These are phyloP conservation scores for Globisporangium yorkense DNA, from an alignment of 352 stramenopile genomes.

Conservation along the genomic window DNA sequence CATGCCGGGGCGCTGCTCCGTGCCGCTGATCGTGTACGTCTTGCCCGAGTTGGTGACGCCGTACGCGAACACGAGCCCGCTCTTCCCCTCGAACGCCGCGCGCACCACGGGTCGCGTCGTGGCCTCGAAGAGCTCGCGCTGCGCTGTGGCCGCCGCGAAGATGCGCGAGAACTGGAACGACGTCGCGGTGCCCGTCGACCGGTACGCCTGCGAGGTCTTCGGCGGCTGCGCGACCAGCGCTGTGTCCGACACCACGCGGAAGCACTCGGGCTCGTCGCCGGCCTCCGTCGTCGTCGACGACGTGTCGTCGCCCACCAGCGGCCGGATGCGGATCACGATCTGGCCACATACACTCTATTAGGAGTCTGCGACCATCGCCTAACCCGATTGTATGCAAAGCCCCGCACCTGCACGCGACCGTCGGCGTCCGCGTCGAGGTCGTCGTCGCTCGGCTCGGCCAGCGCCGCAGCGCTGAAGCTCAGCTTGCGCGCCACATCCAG, in stretches of 20 bases:
- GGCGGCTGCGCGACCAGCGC: slow-evolving; percentile 57
- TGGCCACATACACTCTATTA: slow-evolving; percentile 13
- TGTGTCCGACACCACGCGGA: slow-evolving; percentile 61
- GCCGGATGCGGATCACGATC: slow-evolving; percentile 69
- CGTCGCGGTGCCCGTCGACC: slow-evolving; percentile 66
- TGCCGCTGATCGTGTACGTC: slow-evolving; percentile 97
- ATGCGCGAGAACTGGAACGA: slow-evolving; percentile 83
- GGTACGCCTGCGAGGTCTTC: slow-evolving; percentile 70
- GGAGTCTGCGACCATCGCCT: not conserved
- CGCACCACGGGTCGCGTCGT: slow-evolving; percentile 90
- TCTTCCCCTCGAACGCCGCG: slow-evolving; percentile 78
- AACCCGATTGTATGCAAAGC: not conserved
- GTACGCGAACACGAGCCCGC: slow-evolving; percentile 95
- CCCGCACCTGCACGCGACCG: not conserved
- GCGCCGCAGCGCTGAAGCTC: slow-evolving; percentile 47
- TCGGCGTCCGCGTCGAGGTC: not conserved
- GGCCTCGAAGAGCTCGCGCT: slow-evolving; percentile 90
- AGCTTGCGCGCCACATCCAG: slow-evolving; percentile 51
- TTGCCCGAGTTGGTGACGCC: slow-evolving; percentile 99
- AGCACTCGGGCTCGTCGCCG: slow-evolving; percentile 34
- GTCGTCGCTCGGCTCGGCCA: not conserved
- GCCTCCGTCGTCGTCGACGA: slow-evolving; percentile 1
- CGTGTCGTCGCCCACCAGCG: slow-evolving; percentile 16
- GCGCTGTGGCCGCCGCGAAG: slow-evolving; percentile 67
- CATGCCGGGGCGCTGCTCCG: slow-evolving; percentile 63